Evolutionary conservation across 371 early-diverging fungal genomes (phyloP), one percentile per base, ranked within the genome.

Genomic region (Parasitella parasitica): DNA sequence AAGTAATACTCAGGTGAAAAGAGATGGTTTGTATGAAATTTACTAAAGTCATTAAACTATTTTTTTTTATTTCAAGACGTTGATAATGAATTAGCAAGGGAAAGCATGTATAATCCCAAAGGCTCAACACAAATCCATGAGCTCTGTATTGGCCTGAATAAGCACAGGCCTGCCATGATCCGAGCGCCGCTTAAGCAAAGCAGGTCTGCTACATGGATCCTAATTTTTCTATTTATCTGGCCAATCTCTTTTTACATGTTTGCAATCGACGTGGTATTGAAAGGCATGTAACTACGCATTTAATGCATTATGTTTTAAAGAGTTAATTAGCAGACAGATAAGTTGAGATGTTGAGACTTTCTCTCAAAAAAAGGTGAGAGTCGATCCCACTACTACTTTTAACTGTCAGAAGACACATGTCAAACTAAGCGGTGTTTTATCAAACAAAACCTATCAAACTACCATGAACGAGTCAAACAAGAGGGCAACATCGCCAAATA

Each of bases 361-460:
- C n/a, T n/a, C n/a, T n/a, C n/a, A n/a, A n/a, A n/a, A n/a, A n/a
- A n/a, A n/a, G n/a, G n/a, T n/a, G n/a, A n/a, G n/a, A n/a, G n/a
- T n/a, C n/a, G n/a, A n/a, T n/a, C n/a, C n/a, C n/a, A n/a, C n/a
- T n/a, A n/a, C n/a, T n/a, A n/a, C n/a, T n/a, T n/a, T n/a, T n/a
- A n/a, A n/a, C 38, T 43, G 43, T 43, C 43, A 43, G n/a, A 39
- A 43, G 18, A 43, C 7, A 20, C 18, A 20, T 43, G 43, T 43
- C 43, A 43, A 43, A 43, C 18, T 43, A 11, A 20, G 43, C 43
- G 43, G 22, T 20, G 20, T 43, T 43, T 12, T 4, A 43, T 16
- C 43, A 43, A 43, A 20, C 49, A 28, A 49, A 49, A 49, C 49
- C 49, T 49, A 49, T 49, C 49, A 49, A 49, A 49, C 49, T 24